Conservation (phyloP, 495 filamentous ascomycete species). For the Penicillium daleae region DNA sequence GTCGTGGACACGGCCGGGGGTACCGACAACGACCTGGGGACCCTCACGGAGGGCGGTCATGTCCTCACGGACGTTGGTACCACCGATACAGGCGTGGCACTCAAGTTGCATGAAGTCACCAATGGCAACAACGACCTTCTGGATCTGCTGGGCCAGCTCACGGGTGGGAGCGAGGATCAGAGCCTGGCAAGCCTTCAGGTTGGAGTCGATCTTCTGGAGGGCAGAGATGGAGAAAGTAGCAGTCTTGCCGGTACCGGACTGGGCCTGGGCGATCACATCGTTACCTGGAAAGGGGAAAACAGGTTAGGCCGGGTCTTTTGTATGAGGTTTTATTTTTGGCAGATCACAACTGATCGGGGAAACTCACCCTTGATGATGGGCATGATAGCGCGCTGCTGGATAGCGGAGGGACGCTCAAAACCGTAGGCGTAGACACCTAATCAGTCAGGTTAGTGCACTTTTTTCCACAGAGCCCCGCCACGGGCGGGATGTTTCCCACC, state of each 20-base stretch:
- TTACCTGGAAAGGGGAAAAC: constrained; percentile 61
- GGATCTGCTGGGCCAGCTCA: constrained; percentile 97
- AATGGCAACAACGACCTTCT: constrained; percentile 97
- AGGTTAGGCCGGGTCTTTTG: constrained; percentile 24
- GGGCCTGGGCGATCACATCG: constrained; percentile 98
- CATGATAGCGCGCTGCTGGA: constrained; percentile 99
- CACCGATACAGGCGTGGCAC: constrained; percentile 99
- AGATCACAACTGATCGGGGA: constrained; percentile 1
- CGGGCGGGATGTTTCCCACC: constrained; percentile 5
- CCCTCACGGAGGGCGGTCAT: constrained; percentile 96
- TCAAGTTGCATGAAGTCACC: constrained; percentile 99
- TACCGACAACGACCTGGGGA: constrained; percentile 95
- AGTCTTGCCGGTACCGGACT: constrained; percentile 99
- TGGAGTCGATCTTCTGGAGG: constrained; percentile 95
- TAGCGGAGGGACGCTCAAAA: constrained; percentile 98
- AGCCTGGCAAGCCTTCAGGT: constrained; percentile 92
- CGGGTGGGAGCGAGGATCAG: constrained; percentile 96
- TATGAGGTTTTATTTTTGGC: constrained; percentile 24
- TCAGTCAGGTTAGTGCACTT: constrained; percentile 36
- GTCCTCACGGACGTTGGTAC: constrained; percentile 96
- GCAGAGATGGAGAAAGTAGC: constrained; percentile 99
- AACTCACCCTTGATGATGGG: constrained; percentile 97
- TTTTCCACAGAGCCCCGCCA: constrained; percentile 28
- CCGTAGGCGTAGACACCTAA: constrained; percentile 98
- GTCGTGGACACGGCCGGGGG: constrained; percentile 95